Conservation (phyloP, 1,284 basidiomycete species). For the Sanghuangporus weigelae region DNA sequence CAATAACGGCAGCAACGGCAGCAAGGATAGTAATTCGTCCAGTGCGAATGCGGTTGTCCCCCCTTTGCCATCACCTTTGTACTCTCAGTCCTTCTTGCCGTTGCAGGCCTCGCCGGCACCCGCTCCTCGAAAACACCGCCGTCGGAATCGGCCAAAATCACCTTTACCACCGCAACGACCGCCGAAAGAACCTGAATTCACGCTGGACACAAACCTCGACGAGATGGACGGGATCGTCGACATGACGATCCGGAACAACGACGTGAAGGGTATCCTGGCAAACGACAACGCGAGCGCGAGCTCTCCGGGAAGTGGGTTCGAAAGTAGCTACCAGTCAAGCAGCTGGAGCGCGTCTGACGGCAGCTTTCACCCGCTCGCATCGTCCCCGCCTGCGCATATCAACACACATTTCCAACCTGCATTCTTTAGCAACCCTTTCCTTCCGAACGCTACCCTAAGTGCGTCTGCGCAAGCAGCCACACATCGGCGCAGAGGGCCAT, state of each 20-base stretch:
- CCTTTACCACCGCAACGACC: constrained; percentile 23
- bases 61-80: constrained; percentile 24
- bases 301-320: constrained; percentile 37
- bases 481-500: constrained; percentile 10
- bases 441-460: constrained; percentile 22
- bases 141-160: constrained; percentile 29
- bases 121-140: constrained; percentile 22
- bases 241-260: constrained; percentile 28
- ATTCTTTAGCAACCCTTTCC: constrained; percentile 46
- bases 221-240: constrained; percentile 85
- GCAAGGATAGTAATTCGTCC: background rate
- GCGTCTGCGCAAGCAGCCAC: constrained; percentile 20
- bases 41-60: constrained; percentile 24
- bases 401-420: constrained; percentile 23
- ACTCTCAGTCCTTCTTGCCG: constrained; percentile 19
- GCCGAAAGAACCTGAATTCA: constrained; percentile 29
- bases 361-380: constrained; percentile 17
- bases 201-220: constrained; percentile 74
- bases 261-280: constrained; percentile 19
- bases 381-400: constrained; percentile 22
- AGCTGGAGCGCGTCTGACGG: constrained; percentile 19
- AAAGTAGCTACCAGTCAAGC: constrained; percentile 15
- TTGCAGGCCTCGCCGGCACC: constrained; percentile 10
- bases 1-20: constrained; percentile 2
- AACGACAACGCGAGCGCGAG: constrained; percentile 28